These are phyloP conservation scores for Phytophthora rubi DNA, from an alignment of 352 stramenopile species.

Conservation along the genomic window DNA sequence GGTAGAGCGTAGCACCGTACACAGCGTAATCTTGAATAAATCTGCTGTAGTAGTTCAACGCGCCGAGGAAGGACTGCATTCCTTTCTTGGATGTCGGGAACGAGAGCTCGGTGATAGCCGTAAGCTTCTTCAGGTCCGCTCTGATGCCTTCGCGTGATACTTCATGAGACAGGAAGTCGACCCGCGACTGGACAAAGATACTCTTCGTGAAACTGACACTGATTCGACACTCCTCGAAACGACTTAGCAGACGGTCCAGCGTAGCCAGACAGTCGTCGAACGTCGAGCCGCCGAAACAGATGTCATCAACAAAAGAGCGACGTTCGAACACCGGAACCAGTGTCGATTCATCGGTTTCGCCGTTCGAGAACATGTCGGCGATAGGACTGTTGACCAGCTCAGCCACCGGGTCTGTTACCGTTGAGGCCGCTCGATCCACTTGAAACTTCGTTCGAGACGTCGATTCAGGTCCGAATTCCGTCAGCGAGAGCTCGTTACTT, in stretches of 20 bases:
- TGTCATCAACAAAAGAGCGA: no score
- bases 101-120: neutral
- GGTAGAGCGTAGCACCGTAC: slow-evolving; percentile 21
- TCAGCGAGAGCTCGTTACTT: neutral
- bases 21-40: slow-evolving; percentile 34
- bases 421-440: neutral
- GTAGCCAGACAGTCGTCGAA: no score
- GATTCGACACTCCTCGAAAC: slow-evolving; percentile 20
- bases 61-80: slow-evolving; percentile 28
- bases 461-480: neutral
- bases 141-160: slow-evolving; percentile 10
- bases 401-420: neutral
- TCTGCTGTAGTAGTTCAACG: slow-evolving; percentile 37
- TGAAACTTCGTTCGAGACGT: neutral
- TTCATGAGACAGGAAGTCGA: slow-evolving; percentile 8
- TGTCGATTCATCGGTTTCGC: neutral
- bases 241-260: no score
- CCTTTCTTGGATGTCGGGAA: slow-evolving; percentile 27
- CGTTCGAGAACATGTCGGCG: neutral
- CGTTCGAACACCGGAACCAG: neutral
- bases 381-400: neutral
- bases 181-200: slow-evolving; percentile 8
- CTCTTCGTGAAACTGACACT: slow-evolving; percentile 37
- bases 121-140: slow-evolving; percentile 19
- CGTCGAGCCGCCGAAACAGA: no score